A percentile compares a stretch with the other conserved stretches of the same genome.
phyloP scores from a whole-genome alignment of 1,139 yeast species.

The Groenewaldozyma sp. region DNA sequence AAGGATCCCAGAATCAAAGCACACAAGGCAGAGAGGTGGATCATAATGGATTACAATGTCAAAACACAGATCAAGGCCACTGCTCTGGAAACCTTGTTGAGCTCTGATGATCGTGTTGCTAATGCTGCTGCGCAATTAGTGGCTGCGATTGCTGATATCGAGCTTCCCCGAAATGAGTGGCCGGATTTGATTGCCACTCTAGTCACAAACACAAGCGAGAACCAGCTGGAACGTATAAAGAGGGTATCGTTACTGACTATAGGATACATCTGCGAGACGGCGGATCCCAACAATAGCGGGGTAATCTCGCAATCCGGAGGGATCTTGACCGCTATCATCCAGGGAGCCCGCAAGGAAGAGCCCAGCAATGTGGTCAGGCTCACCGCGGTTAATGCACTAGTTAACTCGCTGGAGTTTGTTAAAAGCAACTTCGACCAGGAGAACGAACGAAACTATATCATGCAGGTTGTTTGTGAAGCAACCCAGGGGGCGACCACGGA shows the following conservation, averaged over 20 bases:
- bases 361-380: constrained; percentile 66
- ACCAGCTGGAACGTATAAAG: constrained; percentile 69
- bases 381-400: constrained; percentile 87
- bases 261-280: constrained; percentile 92
- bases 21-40: constrained; percentile 43
- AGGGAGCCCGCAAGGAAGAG: constrained; percentile 85
- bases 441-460: constrained; percentile 90
- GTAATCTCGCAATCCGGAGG: constrained; percentile 83
- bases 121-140: constrained; percentile 87
- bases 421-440: constrained; percentile 81
- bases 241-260: constrained; percentile 80
- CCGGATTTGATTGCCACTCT: constrained; percentile 72
- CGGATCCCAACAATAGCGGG: constrained; percentile 76
- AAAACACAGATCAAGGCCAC: constrained; percentile 53
- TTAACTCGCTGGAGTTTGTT: constrained; percentile 84
- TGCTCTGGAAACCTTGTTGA: constrained; percentile 55
- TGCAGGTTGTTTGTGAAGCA: constrained; percentile 99
- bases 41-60: constrained; percentile 42
- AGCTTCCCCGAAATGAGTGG: constrained; percentile 84
- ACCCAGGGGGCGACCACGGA: constrained; percentile 80
- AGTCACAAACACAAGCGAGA: constrained; percentile 75
- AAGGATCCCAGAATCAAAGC: constrained; percentile 36
- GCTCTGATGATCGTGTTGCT: constrained; percentile 72
- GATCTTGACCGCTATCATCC: constrained; percentile 88
- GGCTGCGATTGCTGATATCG: constrained; percentile 93